phyloP scores from a whole-genome alignment of 2,329 filamentous ascomycete genomes.

The Clarireedia monteithiana region DNA sequence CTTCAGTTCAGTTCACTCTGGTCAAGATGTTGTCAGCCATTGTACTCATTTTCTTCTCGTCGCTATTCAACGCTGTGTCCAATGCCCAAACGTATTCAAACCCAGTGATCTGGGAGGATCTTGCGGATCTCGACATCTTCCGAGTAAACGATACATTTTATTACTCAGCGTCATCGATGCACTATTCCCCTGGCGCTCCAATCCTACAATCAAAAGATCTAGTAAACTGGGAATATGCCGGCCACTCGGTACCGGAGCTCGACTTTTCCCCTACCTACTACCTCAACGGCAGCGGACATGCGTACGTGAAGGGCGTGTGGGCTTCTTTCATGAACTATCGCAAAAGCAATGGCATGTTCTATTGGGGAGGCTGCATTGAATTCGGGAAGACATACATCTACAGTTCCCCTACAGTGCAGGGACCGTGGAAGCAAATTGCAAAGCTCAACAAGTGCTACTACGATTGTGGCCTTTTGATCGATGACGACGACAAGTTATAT shows the following conservation, averaged over 20 bases:
- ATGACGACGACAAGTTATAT: too few species aligned
- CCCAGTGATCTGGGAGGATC: conserved; percentile 8
- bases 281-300: background rate
- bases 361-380: background rate
- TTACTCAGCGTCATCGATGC: conserved; percentile 48
- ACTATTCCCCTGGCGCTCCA: conserved; percentile 36
- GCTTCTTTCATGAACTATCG: background rate
- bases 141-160: conserved; percentile 41
- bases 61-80: too few species aligned
- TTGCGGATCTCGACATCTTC: conserved; percentile 47
- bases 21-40: too few species aligned
- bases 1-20: too few species aligned
- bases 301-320: background rate
- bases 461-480: too few species aligned
- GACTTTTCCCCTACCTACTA: background rate
- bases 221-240: too few species aligned
- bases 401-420: too few species aligned
- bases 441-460: too few species aligned
- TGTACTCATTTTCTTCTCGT: too few species aligned
- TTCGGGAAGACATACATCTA: background rate
- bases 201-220: too few species aligned
- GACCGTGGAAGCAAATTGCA: too few species aligned
- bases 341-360: background rate
- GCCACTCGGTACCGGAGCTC: background rate
- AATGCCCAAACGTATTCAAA: too few species aligned